Evolutionary conservation across 2,329 filamentous ascomycete species (phyloP), one percentile per base, ranked within the genome.

Genomic region (Tolypocladium paradoxum): DNA sequence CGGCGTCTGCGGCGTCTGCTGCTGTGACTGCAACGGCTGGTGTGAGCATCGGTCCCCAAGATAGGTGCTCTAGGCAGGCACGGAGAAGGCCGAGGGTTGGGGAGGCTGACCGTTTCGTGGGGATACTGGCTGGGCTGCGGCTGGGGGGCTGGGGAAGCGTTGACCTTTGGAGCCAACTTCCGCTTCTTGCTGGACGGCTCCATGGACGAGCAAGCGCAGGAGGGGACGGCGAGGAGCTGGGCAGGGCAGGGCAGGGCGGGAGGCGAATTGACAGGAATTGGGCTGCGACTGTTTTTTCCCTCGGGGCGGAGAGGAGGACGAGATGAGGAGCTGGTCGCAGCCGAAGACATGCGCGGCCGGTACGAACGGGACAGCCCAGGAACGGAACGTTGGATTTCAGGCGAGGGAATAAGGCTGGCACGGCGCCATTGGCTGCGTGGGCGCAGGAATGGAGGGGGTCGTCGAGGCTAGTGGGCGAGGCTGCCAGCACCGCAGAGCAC

Each of bases 101-200:
- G 53, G 61, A 57, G 60, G 62, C 67, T 68, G 56, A 69, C 67
- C 62, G 67, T 60, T 62, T 68, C 67, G 60, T 67, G 64, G 47
- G 60, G 58, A 57, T 66, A 66, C 53, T 64, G 66, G 46, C 62
- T 56, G 54, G 67, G 57, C 55, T 65, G 67, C 56, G 63, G 55
- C 40, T 64, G 66, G 47, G 65, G 60, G 54, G 61, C 61, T 38
- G 62, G 53, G 50, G 66, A 64, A 59, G 65, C 61, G 62, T 55
- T 60, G 59, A 71, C 68, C 60, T 73, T 73, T 36, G 71, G 71
- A 61, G 71, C 71, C 65, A 73, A 64, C 65, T 72, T 72, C 61
- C 71, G 68, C 63, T 70, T 70, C 57, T 73, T 73, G 55, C 60
- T 70, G 47, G 68, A 69, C 57, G 70, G 70, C 64, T 73, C 71